These are phyloP conservation scores for Sanghuangporus sanghuang DNA, from an alignment of 1,284 basidiomycete genomes.

Conservation along the genomic window DNA sequence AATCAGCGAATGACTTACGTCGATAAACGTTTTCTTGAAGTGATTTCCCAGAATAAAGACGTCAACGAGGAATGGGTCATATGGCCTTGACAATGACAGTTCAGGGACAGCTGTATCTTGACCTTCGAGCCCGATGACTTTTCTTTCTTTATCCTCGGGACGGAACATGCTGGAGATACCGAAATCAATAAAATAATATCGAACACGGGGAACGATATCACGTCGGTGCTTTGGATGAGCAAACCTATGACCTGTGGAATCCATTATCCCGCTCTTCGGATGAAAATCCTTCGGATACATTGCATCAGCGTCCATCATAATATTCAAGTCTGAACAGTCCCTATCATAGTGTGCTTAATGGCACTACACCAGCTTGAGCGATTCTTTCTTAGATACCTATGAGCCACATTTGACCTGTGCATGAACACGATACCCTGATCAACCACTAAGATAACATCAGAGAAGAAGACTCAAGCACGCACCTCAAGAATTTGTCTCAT, in stretches of 20 bases:
- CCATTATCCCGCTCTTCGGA: not conserved
- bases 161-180: constrained; percentile 22
- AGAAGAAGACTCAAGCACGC: not conserved
- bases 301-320: constrained; percentile 27
- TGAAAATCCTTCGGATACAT: constrained; percentile 27
- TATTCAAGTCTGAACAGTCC: constrained; percentile 1
- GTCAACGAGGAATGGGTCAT: constrained; percentile 11
- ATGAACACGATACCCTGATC: constrained; percentile 1
- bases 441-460: not conserved
- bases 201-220: constrained; percentile 9
- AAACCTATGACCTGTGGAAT: constrained; percentile 5
- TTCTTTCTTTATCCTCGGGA: not conserved
- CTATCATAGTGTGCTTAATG: not conserved
- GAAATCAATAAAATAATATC: constrained; percentile 29
- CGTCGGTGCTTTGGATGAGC: not conserved
- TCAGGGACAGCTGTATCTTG: constrained; percentile 1
- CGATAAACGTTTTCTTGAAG: not conserved
- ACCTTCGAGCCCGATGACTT: not conserved
- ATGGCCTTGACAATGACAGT: not conserved
- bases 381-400: not conserved
- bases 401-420: not conserved
- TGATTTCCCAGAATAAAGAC: constrained; percentile 8
- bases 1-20: not conserved
- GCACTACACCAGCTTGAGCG: not conserved
- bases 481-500: constrained; percentile 11